These are phyloP conservation scores for Ploettnerulaceae sp. DNA, from an alignment of 2,329 filamentous ascomycete species.

Conservation along the genomic window DNA sequence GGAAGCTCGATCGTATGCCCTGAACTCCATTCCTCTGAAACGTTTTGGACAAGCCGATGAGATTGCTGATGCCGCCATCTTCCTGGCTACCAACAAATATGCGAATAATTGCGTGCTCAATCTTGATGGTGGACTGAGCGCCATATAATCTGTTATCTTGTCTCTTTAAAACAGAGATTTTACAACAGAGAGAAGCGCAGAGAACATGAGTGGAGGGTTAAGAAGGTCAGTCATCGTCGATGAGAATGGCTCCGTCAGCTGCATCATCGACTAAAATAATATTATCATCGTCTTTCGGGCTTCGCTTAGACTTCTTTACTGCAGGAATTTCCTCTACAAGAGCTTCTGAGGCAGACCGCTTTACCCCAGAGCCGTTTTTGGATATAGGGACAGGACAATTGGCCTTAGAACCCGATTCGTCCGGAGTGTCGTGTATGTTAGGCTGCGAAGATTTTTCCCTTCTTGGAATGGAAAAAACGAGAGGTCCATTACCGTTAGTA, in stretches of 20 bases:
- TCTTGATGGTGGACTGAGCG: slow-evolving; percentile 78
- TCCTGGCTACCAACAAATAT: slow-evolving; percentile 72
- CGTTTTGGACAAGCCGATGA: slow-evolving; percentile 66
- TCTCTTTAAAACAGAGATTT: neutral
- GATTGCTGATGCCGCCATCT: slow-evolving; percentile 76
- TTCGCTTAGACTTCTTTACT: slow-evolving; percentile 34
- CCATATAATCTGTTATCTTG: slow-evolving; percentile 40
- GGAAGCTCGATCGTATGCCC: slow-evolving; percentile 32
- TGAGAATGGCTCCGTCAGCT: slow-evolving; percentile 59
- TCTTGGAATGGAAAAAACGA: slow-evolving; percentile 27
- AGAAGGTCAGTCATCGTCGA: slow-evolving; percentile 54
- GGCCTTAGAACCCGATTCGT: slow-evolving; percentile 12
- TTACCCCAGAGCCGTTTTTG: slow-evolving; percentile 27
- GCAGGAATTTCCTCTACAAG: slow-evolving; percentile 19
- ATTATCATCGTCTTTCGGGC: slow-evolving; percentile 35
- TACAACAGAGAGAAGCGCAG: slow-evolving; percentile 15
- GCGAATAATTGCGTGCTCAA: slow-evolving; percentile 85
- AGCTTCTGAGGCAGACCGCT: slow-evolving; percentile 30
- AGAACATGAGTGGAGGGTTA: slow-evolving; percentile 4
- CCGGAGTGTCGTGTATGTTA: no score
- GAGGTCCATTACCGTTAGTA: slow-evolving; percentile 9
- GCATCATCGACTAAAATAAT: slow-evolving; percentile 34
- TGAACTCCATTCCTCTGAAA: slow-evolving; percentile 53
- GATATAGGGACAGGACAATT: slow-evolving; percentile 8
- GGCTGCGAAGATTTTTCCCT: slow-evolving; percentile 19